phyloP scores from a whole-genome alignment of 2,329 filamentous ascomycete species.

The Sclerotinia nivalis region DNA sequence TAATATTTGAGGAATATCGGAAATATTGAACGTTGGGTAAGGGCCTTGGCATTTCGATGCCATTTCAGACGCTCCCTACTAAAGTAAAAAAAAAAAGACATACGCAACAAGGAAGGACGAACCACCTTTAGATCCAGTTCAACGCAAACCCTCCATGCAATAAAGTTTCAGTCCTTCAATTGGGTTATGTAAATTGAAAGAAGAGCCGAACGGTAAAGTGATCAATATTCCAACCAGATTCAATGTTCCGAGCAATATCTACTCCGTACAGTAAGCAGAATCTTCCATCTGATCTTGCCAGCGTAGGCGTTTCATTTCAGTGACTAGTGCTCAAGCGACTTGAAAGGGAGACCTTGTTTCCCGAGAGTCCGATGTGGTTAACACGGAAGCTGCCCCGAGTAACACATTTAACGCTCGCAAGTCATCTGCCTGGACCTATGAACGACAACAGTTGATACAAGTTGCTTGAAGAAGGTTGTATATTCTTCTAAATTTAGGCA shows the following conservation, averaged over 20 bases:
- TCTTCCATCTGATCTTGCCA: background rate
- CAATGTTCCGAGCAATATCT: background rate
- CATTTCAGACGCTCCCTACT: no score
- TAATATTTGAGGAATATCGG: no score
- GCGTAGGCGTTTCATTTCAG: background rate
- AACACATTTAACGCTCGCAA: background rate
- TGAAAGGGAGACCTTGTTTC: background rate
- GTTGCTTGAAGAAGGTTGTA: background rate
- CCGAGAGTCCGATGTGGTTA: background rate
- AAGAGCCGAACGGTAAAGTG: background rate
- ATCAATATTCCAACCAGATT: background rate
- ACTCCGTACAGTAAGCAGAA: background rate
- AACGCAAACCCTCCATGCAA: background rate
- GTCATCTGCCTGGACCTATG: background rate
- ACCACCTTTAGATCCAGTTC: background rate
- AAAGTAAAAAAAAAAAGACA: background rate
- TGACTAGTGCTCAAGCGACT: background rate
- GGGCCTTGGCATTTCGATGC: no score
- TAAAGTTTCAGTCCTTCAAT: background rate
- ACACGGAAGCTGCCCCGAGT: background rate
- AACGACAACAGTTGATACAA: background rate
- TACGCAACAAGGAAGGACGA: background rate
- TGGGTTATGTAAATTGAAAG: background rate
- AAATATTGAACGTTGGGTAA: no score
- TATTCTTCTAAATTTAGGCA: background rate